Base-by-base conservation (phyloP, 257 asterid genomes). In the Rehmannia glutinosa region DNA sequence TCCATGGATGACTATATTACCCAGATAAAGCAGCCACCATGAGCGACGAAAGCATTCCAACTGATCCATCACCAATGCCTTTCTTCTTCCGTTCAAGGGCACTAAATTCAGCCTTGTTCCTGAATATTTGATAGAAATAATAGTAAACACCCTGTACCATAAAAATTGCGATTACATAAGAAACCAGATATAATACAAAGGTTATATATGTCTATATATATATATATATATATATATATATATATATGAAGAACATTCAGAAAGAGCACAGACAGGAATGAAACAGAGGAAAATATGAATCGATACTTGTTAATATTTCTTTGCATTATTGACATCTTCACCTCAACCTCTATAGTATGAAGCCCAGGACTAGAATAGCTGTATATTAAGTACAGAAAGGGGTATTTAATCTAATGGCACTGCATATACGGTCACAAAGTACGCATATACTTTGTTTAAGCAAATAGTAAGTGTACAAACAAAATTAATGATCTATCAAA, bases 61-160 rank as follows among this genome's bases (percentile, higher is more conserved):
- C 98, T 69, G 97, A 87, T 64, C 98, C 98, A 90, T 92, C 97
- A 64, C 98, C 97, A 66, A 73, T 38, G 65, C 96, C 96, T 63
- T 64, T 87, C 75, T 43, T 87, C 77, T 75, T 87, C 59, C 77
- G 83, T 76, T 82, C 87, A 52, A 87, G 72, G 71, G 98, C 92
- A 70, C 82, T 42, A 42, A 74, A 80, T 81, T 89, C 96, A 49
- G 93, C 97, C 74, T 79, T 92, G 80, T 81, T 81, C 90, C 96
- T 89, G 82, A 89, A 89, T 85, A 87, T 85, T 92, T 92, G 96
- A 92, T 89, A 92, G 94, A 92, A 92, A 86, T 92, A 92, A 86
- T 92, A 92, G 81, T 92, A 92, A 84, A 92, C 98, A 79, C 98
- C 98, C 98, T 92, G 96, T 87, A 76, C 75, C 84, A 89, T 70